phyloP scores from a whole-genome alignment of 192 early-diverging fungal genomes.

The Coemansia sp. region DNA sequence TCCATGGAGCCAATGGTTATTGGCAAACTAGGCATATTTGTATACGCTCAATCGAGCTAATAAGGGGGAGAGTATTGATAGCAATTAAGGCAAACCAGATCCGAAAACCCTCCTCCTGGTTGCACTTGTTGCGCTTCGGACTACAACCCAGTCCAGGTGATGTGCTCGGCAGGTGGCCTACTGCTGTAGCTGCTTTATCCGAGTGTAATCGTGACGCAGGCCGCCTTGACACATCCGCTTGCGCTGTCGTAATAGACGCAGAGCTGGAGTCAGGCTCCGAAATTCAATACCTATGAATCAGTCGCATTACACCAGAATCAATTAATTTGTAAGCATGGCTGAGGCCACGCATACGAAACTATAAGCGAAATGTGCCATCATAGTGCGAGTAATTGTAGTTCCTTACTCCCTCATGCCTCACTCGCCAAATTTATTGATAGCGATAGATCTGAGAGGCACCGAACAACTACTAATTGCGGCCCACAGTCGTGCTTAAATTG shows the following conservation, averaged over 20 bases:
- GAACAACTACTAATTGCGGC: neutral
- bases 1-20: neutral
- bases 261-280: neutral
- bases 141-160: neutral
- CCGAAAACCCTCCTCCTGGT: neutral
- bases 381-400: neutral
- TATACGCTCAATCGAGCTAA: neutral
- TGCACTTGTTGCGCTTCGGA: neutral
- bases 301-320: neutral
- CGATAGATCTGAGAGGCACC: neutral
- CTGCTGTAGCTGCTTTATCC: neutral
- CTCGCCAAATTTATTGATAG: neutral
- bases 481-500: neutral
- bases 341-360: neutral
- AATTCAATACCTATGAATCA: neutral
- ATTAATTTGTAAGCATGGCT: conserved; percentile 9
- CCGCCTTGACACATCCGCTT: neutral
- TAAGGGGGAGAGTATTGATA: neutral
- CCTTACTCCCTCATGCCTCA: neutral
- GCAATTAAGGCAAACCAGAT: neutral
- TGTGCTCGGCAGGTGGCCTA: neutral
- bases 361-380: neutral
- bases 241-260: neutral
- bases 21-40: neutral
- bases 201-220: neutral